Percentiles rank a stretch among this genome's conserved stretches.
phyloP scores from a whole-genome alignment of 495 filamentous ascomycete species.

The Penicillium canariense region DNA sequence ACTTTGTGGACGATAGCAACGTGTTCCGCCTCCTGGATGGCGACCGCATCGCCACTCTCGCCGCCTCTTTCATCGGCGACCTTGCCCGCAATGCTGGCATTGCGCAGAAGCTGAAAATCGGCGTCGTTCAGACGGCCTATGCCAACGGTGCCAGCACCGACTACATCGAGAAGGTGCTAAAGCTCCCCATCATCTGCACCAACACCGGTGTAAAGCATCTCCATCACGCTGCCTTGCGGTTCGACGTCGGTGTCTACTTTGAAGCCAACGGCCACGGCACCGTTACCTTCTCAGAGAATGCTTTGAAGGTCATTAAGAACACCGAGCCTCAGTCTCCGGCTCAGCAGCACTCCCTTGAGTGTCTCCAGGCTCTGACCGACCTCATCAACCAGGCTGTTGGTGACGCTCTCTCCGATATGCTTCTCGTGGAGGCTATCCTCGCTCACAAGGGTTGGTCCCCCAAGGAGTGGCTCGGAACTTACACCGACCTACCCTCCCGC shows the following conservation, averaged over 20 bases:
- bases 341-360: conserved; percentile 80
- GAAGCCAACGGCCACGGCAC: conserved; percentile 98
- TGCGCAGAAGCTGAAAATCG: conserved; percentile 74
- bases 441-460: conserved; percentile 92
- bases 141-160: conserved; percentile 94
- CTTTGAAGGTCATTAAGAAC: conserved; percentile 70
- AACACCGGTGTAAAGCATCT: conserved; percentile 96
- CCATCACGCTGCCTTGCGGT: conserved; percentile 87
- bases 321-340: conserved; percentile 85
- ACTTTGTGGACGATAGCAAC: conserved; percentile 78
- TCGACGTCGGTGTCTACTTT: conserved; percentile 96
- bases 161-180: conserved; percentile 83
- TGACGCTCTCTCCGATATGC: conserved; percentile 90
- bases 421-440: conserved; percentile 93
- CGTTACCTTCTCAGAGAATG: conserved; percentile 84
- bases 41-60: conserved; percentile 93
- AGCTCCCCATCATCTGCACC: conserved; percentile 88
- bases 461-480: conserved; percentile 88
- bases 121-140: conserved; percentile 95
- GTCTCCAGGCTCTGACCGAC: conserved; percentile 73
- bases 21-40: conserved; percentile 90
- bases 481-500: conserved; percentile 94
- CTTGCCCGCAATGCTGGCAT: conserved; percentile 78
- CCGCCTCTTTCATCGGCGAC: conserved; percentile 90
- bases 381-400: conserved; percentile 98